These are phyloP conservation scores for Lunasporangiospora selenospora DNA, from an alignment of 192 early-diverging fungal genomes.

Conservation along the genomic window DNA sequence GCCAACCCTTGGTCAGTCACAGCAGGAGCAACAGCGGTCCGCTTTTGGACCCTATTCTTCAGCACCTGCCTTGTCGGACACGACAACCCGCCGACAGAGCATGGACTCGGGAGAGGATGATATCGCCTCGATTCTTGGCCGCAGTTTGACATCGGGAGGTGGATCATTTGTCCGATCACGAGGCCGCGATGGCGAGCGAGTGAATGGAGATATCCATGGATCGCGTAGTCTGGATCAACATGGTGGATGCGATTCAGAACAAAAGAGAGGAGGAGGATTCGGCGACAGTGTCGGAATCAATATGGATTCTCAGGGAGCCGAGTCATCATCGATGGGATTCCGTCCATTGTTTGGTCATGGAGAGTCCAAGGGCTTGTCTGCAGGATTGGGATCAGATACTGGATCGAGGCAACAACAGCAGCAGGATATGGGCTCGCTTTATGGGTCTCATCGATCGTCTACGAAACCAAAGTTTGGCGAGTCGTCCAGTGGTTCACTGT, in stretches of 20 bases:
- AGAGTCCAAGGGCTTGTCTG: constrained; percentile 17
- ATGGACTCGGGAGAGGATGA: constrained; percentile 29
- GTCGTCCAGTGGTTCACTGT: not conserved
- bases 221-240: too few relatives aligned
- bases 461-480: constrained; percentile 4
- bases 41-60: too few relatives aligned
- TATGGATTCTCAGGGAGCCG: not conserved
- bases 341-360: constrained; percentile 22
- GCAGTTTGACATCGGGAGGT: constrained; percentile 29
- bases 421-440: constrained; percentile 1
- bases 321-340: constrained; percentile 22
- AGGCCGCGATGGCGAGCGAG: constrained; percentile 12
- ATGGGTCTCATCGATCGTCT: constrained; percentile 6
- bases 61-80: too few relatives aligned
- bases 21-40: too few relatives aligned
- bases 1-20: too few relatives aligned
- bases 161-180: constrained; percentile 20
- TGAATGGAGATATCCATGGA: too few relatives aligned
- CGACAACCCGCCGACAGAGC: too few relatives aligned
- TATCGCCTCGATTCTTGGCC: constrained; percentile 32
- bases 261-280: too few relatives aligned
- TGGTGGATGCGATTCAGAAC: too few relatives aligned
- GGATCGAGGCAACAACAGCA: constrained; percentile 4
- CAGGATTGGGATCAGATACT: constrained; percentile 10
- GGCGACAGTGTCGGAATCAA: not conserved